Evolutionary conservation across 2,329 filamentous ascomycete species (phyloP), one percentile per base, ranked within the genome.

Genomic region (Sarocladium oryzae): DNA sequence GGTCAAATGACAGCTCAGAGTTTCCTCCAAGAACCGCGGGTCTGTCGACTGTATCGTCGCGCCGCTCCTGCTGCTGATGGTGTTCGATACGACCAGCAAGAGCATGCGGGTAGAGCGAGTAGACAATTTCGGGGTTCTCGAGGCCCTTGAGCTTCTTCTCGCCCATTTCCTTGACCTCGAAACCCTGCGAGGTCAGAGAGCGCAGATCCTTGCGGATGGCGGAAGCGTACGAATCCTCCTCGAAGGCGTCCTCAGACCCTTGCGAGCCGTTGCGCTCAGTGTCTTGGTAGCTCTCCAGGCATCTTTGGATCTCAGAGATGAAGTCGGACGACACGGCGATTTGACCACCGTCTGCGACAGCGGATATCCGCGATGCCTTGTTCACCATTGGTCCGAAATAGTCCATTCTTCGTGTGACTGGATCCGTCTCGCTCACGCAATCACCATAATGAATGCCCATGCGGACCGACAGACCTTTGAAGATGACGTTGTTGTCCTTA

Each of bases 301-400:
- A 93, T 36, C 90, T 83, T 64, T 96, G 89, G 51, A 97, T 92
- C 67, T 99, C 93, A 11, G 88, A 88, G 62, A 99, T 95, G 69
- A 97, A 97, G 66, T 99, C 93, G 1, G 90, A 90, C 1, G 91
- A 96, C 2, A 97, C 93, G 0, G 92, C 93, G 57, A 97, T 96
- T 66, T 99, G 92, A 1, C 93, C 93, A 55, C 93, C 93, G 65
- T 99, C 93, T 32, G 93, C 93, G 38, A 96, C 91, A 20, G 89
- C 86, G 6, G 89, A 93, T 57, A 99, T 95, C 71, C 93, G 87
- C 15, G 93, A 87, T 1, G 93, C 89, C 63, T 95, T 91, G 70
- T 99, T 99, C 62, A 99, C 93, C 90, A 99, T 99, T 13, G 93
- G 93, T 0, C 93, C 93, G 65, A 97, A 99, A 71, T 99, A 99